Conservation (phyloP, 441 rosid genomes). For the Erodium moschatum region DNA sequence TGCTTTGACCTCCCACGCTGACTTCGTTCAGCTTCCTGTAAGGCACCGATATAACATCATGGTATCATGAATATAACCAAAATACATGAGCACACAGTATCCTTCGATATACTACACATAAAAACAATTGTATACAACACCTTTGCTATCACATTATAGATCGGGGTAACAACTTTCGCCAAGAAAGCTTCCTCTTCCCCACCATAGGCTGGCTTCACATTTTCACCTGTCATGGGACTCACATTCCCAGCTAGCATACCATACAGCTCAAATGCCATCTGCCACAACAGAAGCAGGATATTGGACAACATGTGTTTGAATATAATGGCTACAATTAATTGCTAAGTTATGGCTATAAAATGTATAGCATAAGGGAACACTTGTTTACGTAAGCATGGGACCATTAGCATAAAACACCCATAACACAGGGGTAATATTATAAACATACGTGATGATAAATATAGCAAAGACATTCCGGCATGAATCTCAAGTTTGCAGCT, state of each 20-base stretch:
- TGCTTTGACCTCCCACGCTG: slow-evolving; percentile 83
- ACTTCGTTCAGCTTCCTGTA: slow-evolving; percentile 82
- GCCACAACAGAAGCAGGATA: too few relatives aligned
- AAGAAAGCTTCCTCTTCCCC: slow-evolving; percentile 96
- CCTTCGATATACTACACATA: neutral
- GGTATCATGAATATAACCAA: too few relatives aligned
- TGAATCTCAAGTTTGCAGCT: slow-evolving; percentile 95
- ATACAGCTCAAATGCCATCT: slow-evolving; percentile 96
- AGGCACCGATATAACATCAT: slow-evolving; percentile 17
- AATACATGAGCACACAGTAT: neutral
- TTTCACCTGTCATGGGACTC: slow-evolving; percentile 94
- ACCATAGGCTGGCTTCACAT: slow-evolving; percentile 92
- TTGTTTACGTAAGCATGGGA: too few relatives aligned
- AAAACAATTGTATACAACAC: slow-evolving; percentile 26
- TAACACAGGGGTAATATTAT: neutral
- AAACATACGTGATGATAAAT: slow-evolving; percentile 89
- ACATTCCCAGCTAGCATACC: slow-evolving; percentile 96
- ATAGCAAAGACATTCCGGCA: slow-evolving; percentile 98
- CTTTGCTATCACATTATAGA: slow-evolving; percentile 71
- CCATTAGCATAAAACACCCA: too few relatives aligned
- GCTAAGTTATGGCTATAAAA: too few relatives aligned
- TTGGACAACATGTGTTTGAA: too few relatives aligned
- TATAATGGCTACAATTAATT: too few relatives aligned
- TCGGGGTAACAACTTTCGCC: slow-evolving; percentile 82
- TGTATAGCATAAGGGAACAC: too few relatives aligned